Evolutionary conservation across 148 eudicot species (phyloP), one percentile per base, ranked within the genome.

Genomic region (Rhododendron mucronatum): DNA sequence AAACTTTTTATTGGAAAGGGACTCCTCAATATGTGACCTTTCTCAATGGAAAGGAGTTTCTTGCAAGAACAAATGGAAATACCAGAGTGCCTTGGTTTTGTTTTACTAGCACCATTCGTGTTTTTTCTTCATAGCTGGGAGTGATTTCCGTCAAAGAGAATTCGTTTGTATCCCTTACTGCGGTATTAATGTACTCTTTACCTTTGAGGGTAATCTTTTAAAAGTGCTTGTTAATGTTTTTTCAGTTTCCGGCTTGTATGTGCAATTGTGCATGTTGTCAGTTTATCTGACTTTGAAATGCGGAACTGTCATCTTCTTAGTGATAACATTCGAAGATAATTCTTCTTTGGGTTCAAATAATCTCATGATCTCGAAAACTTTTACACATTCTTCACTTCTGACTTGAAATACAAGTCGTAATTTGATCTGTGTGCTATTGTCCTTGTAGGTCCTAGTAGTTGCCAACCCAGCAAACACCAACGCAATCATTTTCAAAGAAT

Each of bases 401-500:
- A 41, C 10, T 21, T 1, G 13, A 13, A 83, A 10, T 4, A 2
- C 28, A 23, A 18, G 18, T 33, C 10, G 28, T 14, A 21, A 2
- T 21, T 4, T 12, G 39, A 26, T 57, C 21, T 7, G 4, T 44
- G 2, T 45, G 67, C 14, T 10, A 16, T n/a, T 63, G 41, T 82
- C 2, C 20, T 35, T 73, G n/a, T 86, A 96, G 97, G 96, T 96
- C 20, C 83, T 96, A 51, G 95, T 94, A 85, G 93, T 93, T 18
- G 96, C 95, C 65, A 93, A 93, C 79, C 96, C 95, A 45, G 96
- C 96, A 35, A 96, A 96, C 84, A 96, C 95, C 61, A 96, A 95
- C 82, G 95, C 98, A 37, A 86, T 94, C 12, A 94, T 96, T 85
- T 81, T 96, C 88, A 95, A 92, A 89, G 95, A 96, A 73, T 91